Conservation (phyloP, 768 basidiomycete genomes). For the Mycena olivaceomarginata region DNA sequence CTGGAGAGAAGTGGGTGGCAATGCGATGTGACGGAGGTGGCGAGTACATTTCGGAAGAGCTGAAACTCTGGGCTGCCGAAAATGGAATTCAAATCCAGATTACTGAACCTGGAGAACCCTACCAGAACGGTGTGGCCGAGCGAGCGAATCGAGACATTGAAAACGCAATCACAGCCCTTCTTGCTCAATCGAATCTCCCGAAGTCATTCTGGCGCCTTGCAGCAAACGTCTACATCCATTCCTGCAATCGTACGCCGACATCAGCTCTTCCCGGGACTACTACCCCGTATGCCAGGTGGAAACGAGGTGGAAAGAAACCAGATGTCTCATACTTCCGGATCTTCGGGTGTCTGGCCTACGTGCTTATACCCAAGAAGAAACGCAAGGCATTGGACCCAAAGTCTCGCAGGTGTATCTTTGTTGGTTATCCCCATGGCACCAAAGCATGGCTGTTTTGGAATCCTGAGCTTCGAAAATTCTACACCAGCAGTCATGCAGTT, state of each 20-base stretch:
- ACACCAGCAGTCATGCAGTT: no score
- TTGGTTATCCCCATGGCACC: no score
- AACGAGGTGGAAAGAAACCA: conserved; percentile 44
- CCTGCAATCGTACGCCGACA: conserved; percentile 49
- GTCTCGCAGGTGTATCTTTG: no score
- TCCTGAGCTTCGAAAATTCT: no score
- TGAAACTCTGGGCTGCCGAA: conserved; percentile 8
- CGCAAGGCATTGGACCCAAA: conserved; percentile 45
- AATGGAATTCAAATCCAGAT: neutral
- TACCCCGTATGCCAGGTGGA: conserved; percentile 51
- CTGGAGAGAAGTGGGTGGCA: conserved; percentile 31
- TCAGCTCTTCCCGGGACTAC: conserved; percentile 37
- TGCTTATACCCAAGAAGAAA: conserved; percentile 50
- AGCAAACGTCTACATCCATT: conserved; percentile 46
- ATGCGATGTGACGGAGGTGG: conserved; percentile 48
- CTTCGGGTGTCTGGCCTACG: conserved; percentile 52
- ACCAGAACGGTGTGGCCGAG: conserved; percentile 61
- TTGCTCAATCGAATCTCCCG: conserved; percentile 43
- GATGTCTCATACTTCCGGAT: no score
- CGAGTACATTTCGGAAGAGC: no score
- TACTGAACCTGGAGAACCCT: conserved; percentile 43
- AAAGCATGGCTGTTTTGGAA: no score
- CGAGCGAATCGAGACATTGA: conserved; percentile 53
- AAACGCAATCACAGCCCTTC: no score
- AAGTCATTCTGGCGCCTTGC: conserved; percentile 48